Percentiles rank a stretch among this genome's conserved stretches.
Evolutionary conservation across 306 rosid genomes (phyloP).

Genomic region (Nissolia schottii): DNA sequence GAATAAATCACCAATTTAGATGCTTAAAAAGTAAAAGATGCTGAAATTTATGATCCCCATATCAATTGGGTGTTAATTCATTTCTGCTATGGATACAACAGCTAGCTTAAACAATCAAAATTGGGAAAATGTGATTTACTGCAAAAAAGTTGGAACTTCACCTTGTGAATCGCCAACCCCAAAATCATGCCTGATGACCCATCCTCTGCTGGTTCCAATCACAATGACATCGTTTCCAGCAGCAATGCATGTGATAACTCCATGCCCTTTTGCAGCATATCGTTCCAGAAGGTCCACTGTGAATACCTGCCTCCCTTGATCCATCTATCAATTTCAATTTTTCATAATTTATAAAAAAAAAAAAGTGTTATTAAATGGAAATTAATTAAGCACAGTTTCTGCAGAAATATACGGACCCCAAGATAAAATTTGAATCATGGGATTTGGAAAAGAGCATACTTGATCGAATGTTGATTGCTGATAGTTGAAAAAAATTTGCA

Average conservation of each 20-base stretch:
- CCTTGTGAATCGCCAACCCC: constrained; percentile 85
- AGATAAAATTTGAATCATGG: neutral
- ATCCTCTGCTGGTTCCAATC: constrained; percentile 92
- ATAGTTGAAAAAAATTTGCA: too few species aligned
- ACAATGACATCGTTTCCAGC: constrained; percentile 91
- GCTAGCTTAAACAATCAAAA: neutral
- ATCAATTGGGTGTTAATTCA: neutral
- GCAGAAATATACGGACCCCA: neutral
- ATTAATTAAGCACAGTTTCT: neutral
- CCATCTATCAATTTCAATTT: constrained; percentile 45
- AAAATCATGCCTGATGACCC: constrained; percentile 93
- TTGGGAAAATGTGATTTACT: neutral
- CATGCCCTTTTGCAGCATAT: constrained; percentile 87
- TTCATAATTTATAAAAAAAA: neutral
- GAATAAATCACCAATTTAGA: constrained; percentile 8
- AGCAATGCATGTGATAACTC: constrained; percentile 84
- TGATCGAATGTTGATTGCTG: constrained; percentile 4
- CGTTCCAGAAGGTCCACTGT: constrained; percentile 91
- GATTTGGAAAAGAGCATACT: neutral
- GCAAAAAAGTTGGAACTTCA: constrained; percentile 19
- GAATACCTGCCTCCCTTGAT: constrained; percentile 80
- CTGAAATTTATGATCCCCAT: neutral
- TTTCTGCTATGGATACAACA: neutral
- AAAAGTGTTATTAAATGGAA: neutral
- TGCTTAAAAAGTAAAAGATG: constrained; percentile 1